A percentile compares a stretch with the other conserved stretches of the same genome.
Conservation (phyloP, 202 grass and related monocot genomes). For the Brachypodium distachyon region DNA sequence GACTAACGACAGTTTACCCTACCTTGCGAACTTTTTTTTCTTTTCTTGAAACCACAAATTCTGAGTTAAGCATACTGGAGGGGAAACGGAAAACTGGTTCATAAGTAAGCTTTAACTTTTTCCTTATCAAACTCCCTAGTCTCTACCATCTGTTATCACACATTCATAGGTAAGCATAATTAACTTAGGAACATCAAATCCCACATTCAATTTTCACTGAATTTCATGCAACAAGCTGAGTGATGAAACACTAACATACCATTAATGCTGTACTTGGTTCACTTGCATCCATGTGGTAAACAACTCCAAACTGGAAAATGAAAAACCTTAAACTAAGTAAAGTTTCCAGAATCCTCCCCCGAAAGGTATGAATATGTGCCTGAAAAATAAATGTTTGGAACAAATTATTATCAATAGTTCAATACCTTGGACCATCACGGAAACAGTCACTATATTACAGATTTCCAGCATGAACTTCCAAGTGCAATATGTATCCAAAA, state of each 20-base stretch:
- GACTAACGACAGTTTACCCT: too few species aligned
- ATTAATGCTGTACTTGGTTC: slow-evolving; percentile 39
- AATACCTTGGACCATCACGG: not conserved
- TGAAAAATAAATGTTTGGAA: slow-evolving; percentile 27
- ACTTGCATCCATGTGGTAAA: slow-evolving; percentile 72
- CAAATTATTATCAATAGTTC: slow-evolving; percentile 1
- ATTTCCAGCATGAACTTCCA: not conserved
- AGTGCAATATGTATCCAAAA: not conserved
- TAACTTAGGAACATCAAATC: not conserved
- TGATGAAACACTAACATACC: slow-evolving; percentile 32
- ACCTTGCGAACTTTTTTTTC: too few species aligned
- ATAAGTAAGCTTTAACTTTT: not conserved
- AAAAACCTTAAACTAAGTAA: slow-evolving; percentile 84
- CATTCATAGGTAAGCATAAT: too few species aligned
- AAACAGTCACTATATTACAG: not conserved
- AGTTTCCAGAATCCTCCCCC: slow-evolving; percentile 80
- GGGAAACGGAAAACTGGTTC: not conserved
- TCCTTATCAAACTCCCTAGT: too few species aligned
- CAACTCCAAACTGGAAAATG: slow-evolving; percentile 89
- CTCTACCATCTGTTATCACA: not conserved
- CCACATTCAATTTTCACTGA: not conserved
- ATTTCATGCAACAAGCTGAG: not conserved
- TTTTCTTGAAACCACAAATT: too few species aligned
- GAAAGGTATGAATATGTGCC: slow-evolving; percentile 74
- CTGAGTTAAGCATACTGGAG: too few species aligned